Evolutionary conservation across 257 asterid genomes (phyloP).

Genomic region (Solanum sejunctum): DNA sequence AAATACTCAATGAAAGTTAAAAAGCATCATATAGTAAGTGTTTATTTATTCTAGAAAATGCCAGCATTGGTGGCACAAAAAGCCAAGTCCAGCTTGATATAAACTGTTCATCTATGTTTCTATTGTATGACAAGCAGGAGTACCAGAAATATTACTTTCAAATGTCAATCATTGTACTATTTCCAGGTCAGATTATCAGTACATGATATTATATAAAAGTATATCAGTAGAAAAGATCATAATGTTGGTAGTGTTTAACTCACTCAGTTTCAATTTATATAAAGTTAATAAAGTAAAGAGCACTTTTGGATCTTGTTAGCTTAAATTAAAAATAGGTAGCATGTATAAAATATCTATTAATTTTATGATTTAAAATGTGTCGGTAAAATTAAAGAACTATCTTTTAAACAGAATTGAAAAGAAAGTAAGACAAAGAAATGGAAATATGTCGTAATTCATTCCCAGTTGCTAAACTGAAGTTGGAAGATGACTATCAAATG

Average conservation of each 20-base stretch:
- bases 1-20: not conserved
- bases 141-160: not conserved
- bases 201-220: not conserved
- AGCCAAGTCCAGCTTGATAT: not conserved
- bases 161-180: not conserved
- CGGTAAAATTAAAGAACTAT: not conserved
- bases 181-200: conserved; percentile 4
- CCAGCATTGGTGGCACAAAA: conserved; percentile 1
- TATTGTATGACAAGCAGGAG: not conserved
- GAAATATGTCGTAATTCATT: not conserved
- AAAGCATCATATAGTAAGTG: not conserved
- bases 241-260: not conserved
- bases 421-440: not conserved
- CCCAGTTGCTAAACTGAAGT: not conserved
- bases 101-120: conserved; percentile 2
- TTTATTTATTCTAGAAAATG: not conserved
- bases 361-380: too few species aligned
- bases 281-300: too few species aligned
- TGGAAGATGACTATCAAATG: not conserved
- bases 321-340: too few species aligned
- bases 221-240: not conserved
- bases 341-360: not conserved
- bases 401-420: too few species aligned
- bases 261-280: too few species aligned
- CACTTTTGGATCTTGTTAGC: too few species aligned